These are phyloP conservation scores for Chlorella variabilis DNA, from an alignment of 163 green algal species.

Conservation along the genomic window DNA sequence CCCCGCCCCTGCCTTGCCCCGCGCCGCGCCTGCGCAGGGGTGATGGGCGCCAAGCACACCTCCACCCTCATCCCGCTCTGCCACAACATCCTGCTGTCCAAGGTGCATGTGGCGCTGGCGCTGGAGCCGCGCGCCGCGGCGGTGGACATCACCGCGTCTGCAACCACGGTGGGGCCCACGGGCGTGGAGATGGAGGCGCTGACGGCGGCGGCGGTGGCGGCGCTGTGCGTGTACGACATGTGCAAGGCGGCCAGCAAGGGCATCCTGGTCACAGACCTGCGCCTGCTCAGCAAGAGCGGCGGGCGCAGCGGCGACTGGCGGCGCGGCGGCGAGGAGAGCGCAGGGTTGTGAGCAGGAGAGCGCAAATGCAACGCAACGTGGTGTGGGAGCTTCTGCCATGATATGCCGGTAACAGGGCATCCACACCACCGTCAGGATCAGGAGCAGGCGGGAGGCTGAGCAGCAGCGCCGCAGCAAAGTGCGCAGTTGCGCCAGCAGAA, in stretches of 20 bases:
- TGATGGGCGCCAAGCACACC: constrained; percentile 93
- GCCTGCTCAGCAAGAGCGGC: constrained; percentile 78
- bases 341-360: no score
- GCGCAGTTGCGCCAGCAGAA: no score
- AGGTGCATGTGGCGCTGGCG: constrained; percentile 54
- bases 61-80: constrained; percentile 93
- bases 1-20: no score
- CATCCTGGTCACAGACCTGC: constrained; percentile 80
- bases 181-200: constrained; percentile 99
- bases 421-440: no score
- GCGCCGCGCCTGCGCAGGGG: constrained; percentile 55
- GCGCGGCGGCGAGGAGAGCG: not conserved
- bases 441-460: no score
- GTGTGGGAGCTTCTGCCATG: no score
- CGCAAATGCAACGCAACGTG: no score
- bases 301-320: constrained; percentile 75
- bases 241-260: constrained; percentile 85
- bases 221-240: constrained; percentile 98
- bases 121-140: constrained; percentile 53
- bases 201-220: constrained; percentile 81
- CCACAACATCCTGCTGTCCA: constrained; percentile 85
- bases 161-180: constrained; percentile 61
- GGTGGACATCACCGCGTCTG: constrained; percentile 70
- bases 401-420: no score
- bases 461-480: no score